Percentiles rank a stretch among this genome's conserved stretches.
Conservation (phyloP, 2,329 filamentous ascomycete genomes). For the Thermochaetoides dissita region DNA sequence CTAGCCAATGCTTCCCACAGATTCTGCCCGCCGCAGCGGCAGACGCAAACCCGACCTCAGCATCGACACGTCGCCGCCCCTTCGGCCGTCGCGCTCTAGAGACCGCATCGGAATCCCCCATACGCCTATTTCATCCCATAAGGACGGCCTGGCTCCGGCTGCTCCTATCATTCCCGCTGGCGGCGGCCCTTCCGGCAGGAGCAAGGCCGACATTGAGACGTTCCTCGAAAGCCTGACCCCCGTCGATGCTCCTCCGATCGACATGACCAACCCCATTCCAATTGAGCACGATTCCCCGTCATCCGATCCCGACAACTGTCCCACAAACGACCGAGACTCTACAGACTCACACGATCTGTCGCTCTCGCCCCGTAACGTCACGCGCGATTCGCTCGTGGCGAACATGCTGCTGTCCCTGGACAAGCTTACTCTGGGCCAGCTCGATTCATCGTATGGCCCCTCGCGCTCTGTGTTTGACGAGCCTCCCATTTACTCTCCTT, state of each 20-base stretch:
- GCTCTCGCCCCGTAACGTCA: constrained; percentile 59
- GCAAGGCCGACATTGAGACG: constrained; percentile 21
- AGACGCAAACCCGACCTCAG: constrained; percentile 15
- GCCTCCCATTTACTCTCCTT: constrained; percentile 21
- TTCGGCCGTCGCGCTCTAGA: constrained; percentile 12
- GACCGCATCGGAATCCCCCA: no score
- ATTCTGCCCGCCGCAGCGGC: constrained; percentile 10
- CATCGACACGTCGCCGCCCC: constrained; percentile 14
- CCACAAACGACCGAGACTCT: constrained; percentile 21
- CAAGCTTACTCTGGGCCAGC: constrained; percentile 51
- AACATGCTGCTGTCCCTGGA: constrained; percentile 93
- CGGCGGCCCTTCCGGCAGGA: constrained; percentile 11
- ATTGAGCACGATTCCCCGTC: constrained; percentile 16
- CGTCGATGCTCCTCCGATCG: constrained; percentile 21
- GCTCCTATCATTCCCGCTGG: constrained; percentile 17
- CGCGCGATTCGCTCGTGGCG: constrained; percentile 81
- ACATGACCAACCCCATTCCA: constrained; percentile 13
- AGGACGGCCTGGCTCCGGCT: no score
- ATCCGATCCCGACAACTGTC: constrained; percentile 16
- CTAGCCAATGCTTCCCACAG: constrained; percentile 5
- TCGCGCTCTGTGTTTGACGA: constrained; percentile 24
- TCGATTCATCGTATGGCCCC: constrained; percentile 18
- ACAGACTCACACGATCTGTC: constrained; percentile 73
- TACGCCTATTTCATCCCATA: no score
- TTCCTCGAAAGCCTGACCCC: constrained; percentile 28